These are phyloP conservation scores for Malus domestica DNA, from an alignment of 306 rosid genomes.

Conservation along the genomic window DNA sequence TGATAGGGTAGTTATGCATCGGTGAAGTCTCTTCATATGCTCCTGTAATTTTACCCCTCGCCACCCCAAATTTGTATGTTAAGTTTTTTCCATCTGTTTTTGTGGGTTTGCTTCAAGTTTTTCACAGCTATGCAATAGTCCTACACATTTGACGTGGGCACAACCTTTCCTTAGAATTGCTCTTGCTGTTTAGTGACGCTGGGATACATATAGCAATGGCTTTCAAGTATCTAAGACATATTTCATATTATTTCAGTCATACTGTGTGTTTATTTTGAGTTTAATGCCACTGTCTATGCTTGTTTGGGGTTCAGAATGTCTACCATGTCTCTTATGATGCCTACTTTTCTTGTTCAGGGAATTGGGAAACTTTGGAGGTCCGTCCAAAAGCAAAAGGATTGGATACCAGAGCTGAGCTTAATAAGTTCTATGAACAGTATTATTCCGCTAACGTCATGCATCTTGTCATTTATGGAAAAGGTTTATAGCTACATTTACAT, in stretches of 20 bases:
- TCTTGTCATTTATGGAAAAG: constrained; percentile 74
- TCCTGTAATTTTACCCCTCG: background rate
- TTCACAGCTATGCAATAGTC: background rate
- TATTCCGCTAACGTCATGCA: constrained; percentile 90
- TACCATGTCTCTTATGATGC: constrained; percentile 6
- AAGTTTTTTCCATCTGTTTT: background rate
- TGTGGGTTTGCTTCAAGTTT: background rate
- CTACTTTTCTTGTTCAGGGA: constrained; percentile 42
- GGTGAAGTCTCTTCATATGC: background rate
- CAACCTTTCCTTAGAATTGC: background rate
- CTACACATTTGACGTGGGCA: background rate
- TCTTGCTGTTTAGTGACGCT: background rate
- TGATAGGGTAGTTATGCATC: background rate
- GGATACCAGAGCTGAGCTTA: constrained; percentile 77
- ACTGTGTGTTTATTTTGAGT: background rate
- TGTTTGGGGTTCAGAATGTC: background rate
- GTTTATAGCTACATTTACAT: constrained; percentile 31
- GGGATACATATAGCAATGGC: background rate
- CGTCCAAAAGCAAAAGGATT: constrained; percentile 77
- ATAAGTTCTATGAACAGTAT: constrained; percentile 68
- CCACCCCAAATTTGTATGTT: background rate
- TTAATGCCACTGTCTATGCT: background rate
- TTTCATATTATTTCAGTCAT: background rate
- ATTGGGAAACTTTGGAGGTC: constrained; percentile 93
- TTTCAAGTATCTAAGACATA: background rate